Conservation (phyloP, 2,329 filamentous ascomycete genomes). For the Cadophora malorum region DNA sequence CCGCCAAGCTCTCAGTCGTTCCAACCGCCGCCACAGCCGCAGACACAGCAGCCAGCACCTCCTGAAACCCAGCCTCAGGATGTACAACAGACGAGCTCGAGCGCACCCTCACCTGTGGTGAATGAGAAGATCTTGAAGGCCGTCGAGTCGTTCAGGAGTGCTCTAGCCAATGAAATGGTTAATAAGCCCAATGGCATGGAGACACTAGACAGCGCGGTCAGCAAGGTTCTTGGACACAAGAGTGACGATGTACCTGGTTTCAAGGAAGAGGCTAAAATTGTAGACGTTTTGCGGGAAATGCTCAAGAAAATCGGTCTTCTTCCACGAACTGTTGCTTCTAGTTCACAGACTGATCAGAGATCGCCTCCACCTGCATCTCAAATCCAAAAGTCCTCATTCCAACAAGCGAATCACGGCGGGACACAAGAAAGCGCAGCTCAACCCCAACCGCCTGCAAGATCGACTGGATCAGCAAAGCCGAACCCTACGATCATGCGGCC, state of each 20-base stretch:
- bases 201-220: constrained; percentile 43
- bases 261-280: constrained; percentile 36
- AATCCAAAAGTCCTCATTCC: not conserved
- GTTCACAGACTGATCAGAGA: constrained; percentile 27
- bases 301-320: constrained; percentile 33
- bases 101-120: not conserved
- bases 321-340: constrained; percentile 17
- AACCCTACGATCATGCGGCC: constrained; percentile 40
- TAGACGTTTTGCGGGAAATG: constrained; percentile 39
- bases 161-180: constrained; percentile 34
- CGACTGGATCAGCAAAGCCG: constrained; percentile 30
- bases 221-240: constrained; percentile 41
- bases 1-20: constrained; percentile 6
- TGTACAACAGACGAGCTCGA: constrained; percentile 16
- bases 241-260: constrained; percentile 36
- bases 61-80: not conserved
- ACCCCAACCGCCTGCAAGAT: constrained; percentile 26
- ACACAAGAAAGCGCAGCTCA: constrained; percentile 32
- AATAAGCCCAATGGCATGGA: constrained; percentile 37
- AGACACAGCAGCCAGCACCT: constrained; percentile 7
- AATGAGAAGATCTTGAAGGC: constrained; percentile 31
- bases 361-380: constrained; percentile 27
- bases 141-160: constrained; percentile 41
- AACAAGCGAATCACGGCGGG: constrained; percentile 31
- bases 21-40: not conserved